Percentiles rank a stretch among this genome's conserved stretches.
Conservation (phyloP, 805 yeast genomes). For the Yamadazyma sp. region DNA sequence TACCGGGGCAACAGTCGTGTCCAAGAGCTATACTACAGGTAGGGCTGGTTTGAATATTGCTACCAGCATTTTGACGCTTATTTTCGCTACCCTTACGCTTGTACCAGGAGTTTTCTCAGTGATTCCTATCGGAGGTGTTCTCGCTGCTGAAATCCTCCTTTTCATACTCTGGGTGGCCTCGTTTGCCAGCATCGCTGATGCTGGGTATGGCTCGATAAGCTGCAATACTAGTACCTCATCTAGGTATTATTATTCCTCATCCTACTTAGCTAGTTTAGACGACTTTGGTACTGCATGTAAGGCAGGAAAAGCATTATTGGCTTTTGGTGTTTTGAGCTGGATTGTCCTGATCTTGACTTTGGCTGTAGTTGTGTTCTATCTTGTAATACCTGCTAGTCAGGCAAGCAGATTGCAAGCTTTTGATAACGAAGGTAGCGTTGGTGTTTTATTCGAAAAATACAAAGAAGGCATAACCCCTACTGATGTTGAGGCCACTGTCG, state of each 20-base stretch:
- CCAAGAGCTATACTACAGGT: conserved; percentile 7
- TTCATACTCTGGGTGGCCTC: conserved; percentile 24
- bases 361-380: conserved; percentile 16
- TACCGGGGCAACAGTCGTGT: conserved; percentile 16
- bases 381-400: conserved; percentile 18
- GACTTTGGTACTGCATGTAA: conserved; percentile 16
- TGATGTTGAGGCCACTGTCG: too few species aligned
- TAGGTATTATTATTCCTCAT: conserved; percentile 1
- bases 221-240: conserved; percentile 10
- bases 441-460: conserved; percentile 5
- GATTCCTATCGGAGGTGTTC: conserved; percentile 14
- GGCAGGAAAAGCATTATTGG: conserved; percentile 23
- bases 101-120: conserved; percentile 12
- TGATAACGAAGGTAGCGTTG: conserved; percentile 1
- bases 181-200: conserved; percentile 23
- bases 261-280: background rate
- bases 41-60: conserved; percentile 17
- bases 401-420: background rate
- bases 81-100: conserved; percentile 12
- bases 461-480: too few species aligned
- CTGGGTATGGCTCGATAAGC: conserved; percentile 15
- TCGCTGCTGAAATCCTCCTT: conserved; percentile 18
- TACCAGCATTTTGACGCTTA: conserved; percentile 12
- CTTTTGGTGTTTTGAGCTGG: conserved; percentile 23
- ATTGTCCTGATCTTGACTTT: conserved; percentile 20